phyloP scores from a whole-genome alignment of 352 stramenopile genomes.

The Thraustochytrium sp. region DNA sequence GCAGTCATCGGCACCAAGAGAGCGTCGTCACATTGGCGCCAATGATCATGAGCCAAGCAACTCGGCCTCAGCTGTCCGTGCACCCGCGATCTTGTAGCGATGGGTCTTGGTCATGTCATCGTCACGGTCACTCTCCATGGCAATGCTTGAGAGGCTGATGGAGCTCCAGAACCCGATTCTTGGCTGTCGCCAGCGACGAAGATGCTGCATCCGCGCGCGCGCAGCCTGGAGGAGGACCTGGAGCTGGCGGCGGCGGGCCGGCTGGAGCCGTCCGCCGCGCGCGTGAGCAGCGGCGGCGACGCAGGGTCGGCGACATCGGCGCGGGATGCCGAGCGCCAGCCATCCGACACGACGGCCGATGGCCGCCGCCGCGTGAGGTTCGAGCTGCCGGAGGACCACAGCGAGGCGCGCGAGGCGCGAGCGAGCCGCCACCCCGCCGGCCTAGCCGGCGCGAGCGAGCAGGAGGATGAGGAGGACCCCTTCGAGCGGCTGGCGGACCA shows the following conservation, averaged over 20 bases:
- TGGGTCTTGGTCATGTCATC: no score
- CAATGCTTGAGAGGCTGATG: neutral
- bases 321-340: no score
- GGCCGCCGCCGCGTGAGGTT: neutral
- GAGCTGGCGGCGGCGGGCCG: neutral
- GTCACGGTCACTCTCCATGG: neutral
- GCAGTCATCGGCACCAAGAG: no score
- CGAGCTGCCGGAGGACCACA: neutral
- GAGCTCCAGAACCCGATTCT: neutral
- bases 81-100: no score
- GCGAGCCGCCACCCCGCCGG: neutral
- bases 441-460: neutral
- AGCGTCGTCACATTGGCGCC: no score
- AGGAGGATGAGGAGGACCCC: neutral
- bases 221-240: constrained; percentile 5
- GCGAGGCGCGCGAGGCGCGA: neutral
- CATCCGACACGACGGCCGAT: no score
- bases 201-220: neutral
- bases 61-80: no score
- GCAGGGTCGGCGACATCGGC: no score
- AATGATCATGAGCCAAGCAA: no score
- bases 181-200: neutral
- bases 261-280: no score
- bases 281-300: no score
- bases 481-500: neutral